Evolutionary conservation across 2,329 filamentous ascomycete genomes (phyloP).

Genomic region (Westerdykella sp.): DNA sequence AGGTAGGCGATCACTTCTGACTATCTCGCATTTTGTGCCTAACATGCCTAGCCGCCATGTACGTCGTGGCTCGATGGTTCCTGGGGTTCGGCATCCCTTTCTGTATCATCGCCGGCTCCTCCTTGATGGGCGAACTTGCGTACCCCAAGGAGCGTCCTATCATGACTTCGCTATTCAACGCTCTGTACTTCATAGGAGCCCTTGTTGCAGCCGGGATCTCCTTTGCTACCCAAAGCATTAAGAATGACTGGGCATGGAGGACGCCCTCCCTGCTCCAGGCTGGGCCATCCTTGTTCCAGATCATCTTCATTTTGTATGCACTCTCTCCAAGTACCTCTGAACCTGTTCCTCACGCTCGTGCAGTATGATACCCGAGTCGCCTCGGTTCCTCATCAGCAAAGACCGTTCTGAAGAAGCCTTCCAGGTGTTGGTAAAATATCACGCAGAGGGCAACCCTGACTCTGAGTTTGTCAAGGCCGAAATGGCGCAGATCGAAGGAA

Average conservation of each 20-base stretch:
- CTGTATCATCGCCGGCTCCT: constrained; percentile 53
- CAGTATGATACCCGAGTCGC: constrained; percentile 54
- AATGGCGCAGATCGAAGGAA: constrained; percentile 59
- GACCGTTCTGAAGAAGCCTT: constrained; percentile 58
- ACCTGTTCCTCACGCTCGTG: background rate
- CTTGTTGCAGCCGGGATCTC: constrained; percentile 54
- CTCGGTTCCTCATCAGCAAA: constrained; percentile 58
- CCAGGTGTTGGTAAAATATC: constrained; percentile 54
- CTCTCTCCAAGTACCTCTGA: background rate
- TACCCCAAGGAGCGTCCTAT: constrained; percentile 56
- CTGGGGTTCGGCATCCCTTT: constrained; percentile 59
- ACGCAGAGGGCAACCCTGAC: constrained; percentile 54
- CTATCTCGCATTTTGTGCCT: background rate
- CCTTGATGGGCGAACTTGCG: constrained; percentile 54
- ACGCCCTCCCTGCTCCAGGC: constrained; percentile 60
- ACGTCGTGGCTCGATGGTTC: constrained; percentile 53
- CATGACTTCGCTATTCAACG: constrained; percentile 57
- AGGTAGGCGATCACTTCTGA: constrained; percentile 7
- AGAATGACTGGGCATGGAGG: constrained; percentile 60
- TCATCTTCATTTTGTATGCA: constrained; percentile 52
- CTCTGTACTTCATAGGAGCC: constrained; percentile 56
- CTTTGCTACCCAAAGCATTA: constrained; percentile 55
- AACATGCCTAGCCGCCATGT: constrained; percentile 38
- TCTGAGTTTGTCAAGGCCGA: constrained; percentile 60
- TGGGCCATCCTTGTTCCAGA: constrained; percentile 55